Conservation (phyloP, 768 basidiomycete genomes). For the Russula brevipes region DNA sequence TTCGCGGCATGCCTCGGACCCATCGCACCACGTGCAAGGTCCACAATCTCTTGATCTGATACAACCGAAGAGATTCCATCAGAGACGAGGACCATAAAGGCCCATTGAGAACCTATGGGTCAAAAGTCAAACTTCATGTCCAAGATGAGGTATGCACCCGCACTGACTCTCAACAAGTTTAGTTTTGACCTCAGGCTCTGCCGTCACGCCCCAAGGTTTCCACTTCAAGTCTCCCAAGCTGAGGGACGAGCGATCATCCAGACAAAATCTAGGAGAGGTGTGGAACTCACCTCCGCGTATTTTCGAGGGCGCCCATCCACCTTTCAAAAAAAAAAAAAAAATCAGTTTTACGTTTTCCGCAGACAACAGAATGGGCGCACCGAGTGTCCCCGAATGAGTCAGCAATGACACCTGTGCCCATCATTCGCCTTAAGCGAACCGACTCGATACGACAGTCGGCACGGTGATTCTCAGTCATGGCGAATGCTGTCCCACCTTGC, state of each 20-base stretch:
- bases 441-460: constrained; percentile 88
- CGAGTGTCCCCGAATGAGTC: constrained; percentile 94
- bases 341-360: neutral
- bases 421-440: constrained; percentile 79
- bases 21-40: constrained; percentile 67
- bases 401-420: constrained; percentile 82
- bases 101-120: constrained; percentile 69
- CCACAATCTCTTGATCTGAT: constrained; percentile 92
- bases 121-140: neutral
- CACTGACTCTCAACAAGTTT: constrained; percentile 66
- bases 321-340: constrained; percentile 33
- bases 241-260: neutral
- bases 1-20: constrained; percentile 80
- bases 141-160: neutral
- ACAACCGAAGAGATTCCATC: constrained; percentile 90
- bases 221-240: constrained; percentile 87
- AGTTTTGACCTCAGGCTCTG: constrained; percentile 83
- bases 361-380: constrained; percentile 36
- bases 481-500: constrained; percentile 62
- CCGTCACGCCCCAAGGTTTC: constrained; percentile 87
- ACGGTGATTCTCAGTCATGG: constrained; percentile 94
- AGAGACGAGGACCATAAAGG: constrained; percentile 83
- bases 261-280: constrained; percentile 14
- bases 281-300: constrained; percentile 72
- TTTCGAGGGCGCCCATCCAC: constrained; percentile 93